phyloP scores from a whole-genome alignment of 495 filamentous ascomycete genomes.

The Xylaria intraflava region DNA sequence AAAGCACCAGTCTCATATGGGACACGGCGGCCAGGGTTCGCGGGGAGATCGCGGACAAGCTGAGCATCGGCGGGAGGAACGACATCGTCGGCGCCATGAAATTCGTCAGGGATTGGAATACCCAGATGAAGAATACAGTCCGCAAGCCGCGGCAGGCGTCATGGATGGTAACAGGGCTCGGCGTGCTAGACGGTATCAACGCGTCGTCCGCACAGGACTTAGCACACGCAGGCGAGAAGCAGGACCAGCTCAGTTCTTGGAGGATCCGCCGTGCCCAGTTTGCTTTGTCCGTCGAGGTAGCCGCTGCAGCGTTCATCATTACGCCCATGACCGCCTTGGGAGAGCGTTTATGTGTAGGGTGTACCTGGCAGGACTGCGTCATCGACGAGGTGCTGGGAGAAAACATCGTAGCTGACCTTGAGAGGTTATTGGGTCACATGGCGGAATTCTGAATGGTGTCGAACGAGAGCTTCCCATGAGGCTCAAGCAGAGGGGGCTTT shows the following conservation, averaged over 20 bases:
- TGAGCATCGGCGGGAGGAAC: slow-evolving; percentile 14
- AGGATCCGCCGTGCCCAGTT: slow-evolving; percentile 13
- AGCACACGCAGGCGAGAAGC: too few relatives aligned
- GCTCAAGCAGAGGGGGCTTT: too few relatives aligned
- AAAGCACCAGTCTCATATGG: slow-evolving; percentile 2
- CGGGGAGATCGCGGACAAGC: slow-evolving; percentile 9
- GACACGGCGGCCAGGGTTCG: slow-evolving; percentile 4
- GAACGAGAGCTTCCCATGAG: too few relatives aligned
- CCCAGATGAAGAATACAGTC: slow-evolving; percentile 11
- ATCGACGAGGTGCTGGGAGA: slow-evolving; percentile 13
- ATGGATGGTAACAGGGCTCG: slow-evolving; percentile 23
- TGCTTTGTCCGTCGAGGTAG: slow-evolving; percentile 14
- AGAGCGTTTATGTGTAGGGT: slow-evolving; percentile 13
- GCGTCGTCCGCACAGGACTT: too few relatives aligned
- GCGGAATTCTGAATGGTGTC: too few relatives aligned
- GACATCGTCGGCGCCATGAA: slow-evolving; percentile 14
- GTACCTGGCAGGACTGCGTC: slow-evolving; percentile 15
- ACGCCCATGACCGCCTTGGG: slow-evolving; percentile 11
- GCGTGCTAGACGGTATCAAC: slow-evolving; percentile 7
- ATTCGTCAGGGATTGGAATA: slow-evolving; percentile 14
- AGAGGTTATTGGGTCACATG: slow-evolving; percentile 4
- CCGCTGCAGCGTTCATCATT: slow-evolving; percentile 16
- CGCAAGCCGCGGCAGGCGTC: slow-evolving; percentile 16
- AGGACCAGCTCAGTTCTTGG: slow-evolving; percentile 8
- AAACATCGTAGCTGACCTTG: slow-evolving; percentile 11